Evolutionary conservation across 768 basidiomycete species (phyloP), one percentile per base, ranked within the genome.

Genomic region (Pulveroboletus ravenelii): DNA sequence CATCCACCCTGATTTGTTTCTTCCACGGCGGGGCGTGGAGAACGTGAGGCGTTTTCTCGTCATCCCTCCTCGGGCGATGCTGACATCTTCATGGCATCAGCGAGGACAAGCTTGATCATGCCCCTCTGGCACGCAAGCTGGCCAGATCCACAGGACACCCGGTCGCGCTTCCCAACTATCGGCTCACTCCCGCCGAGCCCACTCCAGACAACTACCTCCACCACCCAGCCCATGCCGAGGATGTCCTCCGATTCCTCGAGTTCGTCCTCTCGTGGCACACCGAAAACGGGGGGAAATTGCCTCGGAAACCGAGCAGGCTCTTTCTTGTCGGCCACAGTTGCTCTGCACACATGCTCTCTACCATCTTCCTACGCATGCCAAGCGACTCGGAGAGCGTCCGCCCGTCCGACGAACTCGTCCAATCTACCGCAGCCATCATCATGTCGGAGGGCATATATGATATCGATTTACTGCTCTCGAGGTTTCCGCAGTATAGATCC

Each of bases 21-120:
- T 70, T 91, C 27, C 90, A 90, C 57, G 90, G 90, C 29, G 90
- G 90, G 31, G 90, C 89, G 20, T 93, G 90, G 90, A 73, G 81
- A 59, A 65, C 80, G 89, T 89, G 62, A 73, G 85, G 62, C 44
- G 3, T 49, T 45, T 53, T 35, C 30, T 52, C 42, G 27, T 20
- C 15, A 36, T n/a, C n/a, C n/a, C 7, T 29, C 17, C 13, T 42
- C 27, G 41, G 45, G 41, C 23, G 25, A 38, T 20, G 27, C 20
- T 51, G 45, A 52, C 32, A 52, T 37, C 32, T 50, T 52, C 38
- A 52, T 25, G 38, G 45, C n/a, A 23, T 41, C 64, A 89, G 87
- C 40, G 88, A 87, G 57, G 87, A 89, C 70, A 92, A 92, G 69
- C 62, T 65, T 4, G 74, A 84, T 54, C 77, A 88, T 62, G 65